Evolutionary conservation across 331 rosid genomes (phyloP).

Genomic region (Prunus yedoensis): DNA sequence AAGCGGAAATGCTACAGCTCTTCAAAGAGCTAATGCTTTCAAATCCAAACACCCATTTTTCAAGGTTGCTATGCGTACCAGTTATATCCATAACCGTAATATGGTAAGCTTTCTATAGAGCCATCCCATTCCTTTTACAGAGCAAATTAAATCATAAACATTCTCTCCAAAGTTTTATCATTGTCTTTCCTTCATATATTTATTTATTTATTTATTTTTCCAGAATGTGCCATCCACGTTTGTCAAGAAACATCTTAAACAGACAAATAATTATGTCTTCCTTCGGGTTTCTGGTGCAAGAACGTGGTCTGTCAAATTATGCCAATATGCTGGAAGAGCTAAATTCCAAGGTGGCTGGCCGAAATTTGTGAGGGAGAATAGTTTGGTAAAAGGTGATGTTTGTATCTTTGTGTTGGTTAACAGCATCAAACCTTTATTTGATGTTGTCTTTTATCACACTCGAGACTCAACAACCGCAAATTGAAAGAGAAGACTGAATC

Average conservation of each 20-base stretch:
- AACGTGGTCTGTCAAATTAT: neutral
- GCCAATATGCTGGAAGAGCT: neutral
- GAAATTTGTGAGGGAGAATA: neutral
- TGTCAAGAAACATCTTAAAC: neutral
- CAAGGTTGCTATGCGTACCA: conserved; percentile 12
- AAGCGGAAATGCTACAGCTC: neutral
- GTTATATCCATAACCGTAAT: neutral
- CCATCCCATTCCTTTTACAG: neutral
- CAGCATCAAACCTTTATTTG: neutral
- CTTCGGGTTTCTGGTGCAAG: neutral
- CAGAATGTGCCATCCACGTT: conserved; percentile 5
- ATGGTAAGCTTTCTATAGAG: conserved; percentile 23
- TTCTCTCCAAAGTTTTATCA: neutral
- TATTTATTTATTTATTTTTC: neutral
- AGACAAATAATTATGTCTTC: neutral
- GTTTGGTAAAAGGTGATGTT: neutral
- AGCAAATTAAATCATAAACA: neutral
- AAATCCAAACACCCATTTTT: conserved; percentile 18
- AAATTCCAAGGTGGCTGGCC: neutral
- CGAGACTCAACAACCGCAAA: neutral
- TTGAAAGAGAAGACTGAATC: neutral
- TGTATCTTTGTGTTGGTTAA: neutral
- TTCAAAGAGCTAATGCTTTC: conserved; percentile 22
- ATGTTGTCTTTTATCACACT: neutral
- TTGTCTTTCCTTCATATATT: neutral